Conservation (phyloP, 2,329 filamentous ascomycete species). For the Aspergillus fumigatus region DNA sequence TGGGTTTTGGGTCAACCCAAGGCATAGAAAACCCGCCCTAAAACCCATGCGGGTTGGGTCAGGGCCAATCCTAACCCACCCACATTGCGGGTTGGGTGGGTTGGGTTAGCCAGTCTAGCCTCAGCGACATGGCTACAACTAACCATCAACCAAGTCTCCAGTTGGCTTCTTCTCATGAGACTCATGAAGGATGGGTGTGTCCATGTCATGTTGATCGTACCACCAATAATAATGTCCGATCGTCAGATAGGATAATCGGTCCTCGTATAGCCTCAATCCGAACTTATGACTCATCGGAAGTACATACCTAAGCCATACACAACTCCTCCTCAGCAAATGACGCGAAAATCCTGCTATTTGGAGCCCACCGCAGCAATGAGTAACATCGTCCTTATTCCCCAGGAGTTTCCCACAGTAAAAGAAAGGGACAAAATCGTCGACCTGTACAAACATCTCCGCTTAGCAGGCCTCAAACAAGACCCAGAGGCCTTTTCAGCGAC, state of each 20-base stretch:
- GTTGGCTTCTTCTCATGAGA: neutral
- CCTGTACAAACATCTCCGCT: slow-evolving; percentile 1
- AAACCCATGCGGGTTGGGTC: no score
- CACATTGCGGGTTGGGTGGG: no score
- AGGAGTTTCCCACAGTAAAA: neutral
- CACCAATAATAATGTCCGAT: neutral
- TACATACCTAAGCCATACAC: neutral
- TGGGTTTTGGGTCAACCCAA: no score
- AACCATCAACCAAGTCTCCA: neutral
- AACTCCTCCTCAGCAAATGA: neutral
- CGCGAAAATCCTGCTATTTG: neutral
- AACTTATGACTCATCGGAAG: neutral
- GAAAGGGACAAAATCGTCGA: neutral
- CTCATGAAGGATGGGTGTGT: neutral
- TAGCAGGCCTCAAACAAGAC: slow-evolving; percentile 3
- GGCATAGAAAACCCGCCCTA: no score
- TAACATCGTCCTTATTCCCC: neutral
- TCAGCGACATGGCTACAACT: neutral
- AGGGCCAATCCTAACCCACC: no score
- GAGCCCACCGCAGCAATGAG: neutral
- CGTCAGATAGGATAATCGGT: neutral
- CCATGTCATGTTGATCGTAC: neutral
- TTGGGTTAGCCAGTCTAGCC: no score
- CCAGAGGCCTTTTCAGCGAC: slow-evolving; percentile 1
- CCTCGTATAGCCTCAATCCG: neutral